Evolutionary conservation across 768 basidiomycete species (phyloP), one percentile per base, ranked within the genome.

Genomic region (Mycena floridula): DNA sequence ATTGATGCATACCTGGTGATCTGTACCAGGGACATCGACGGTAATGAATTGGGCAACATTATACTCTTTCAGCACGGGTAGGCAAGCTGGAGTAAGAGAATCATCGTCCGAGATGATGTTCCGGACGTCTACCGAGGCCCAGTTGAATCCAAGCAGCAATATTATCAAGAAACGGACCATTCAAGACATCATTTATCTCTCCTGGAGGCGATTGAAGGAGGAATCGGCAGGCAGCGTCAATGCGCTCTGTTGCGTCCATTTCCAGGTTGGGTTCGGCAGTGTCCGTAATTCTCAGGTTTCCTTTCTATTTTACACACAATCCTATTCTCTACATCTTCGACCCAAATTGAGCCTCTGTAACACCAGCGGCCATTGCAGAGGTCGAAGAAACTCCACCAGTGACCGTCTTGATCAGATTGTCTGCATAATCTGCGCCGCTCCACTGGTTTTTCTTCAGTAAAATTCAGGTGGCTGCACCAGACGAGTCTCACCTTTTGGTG

Each of bases 321-420:
- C 12, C 15, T 24, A 13, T 20, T 18, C 20, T 38, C 67, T 54
- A 79, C 50, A 79, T 55, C 55, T 71, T 79, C 25, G 66, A 39
- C 48, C 54, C 57, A 67, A 95, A 96, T 63, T 95, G 93, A 27
- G 82, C 65, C 68, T 96, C 93, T 0, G 93, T 96, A 24, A 95
- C 92, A 45, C 95, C 95, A 54, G 82, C 82, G 40, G 95, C 96
- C 95, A 98, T 98, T n/a, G 96, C 95, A n/a, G 94, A 79, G 8
- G 95, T 98, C 39, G 91, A 93, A 27, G 91, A 95, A 49, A 99
- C 79, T 47, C 96, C 96, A 21, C 96, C 96, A 26, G 96, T 99
- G 44, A 97, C 90, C 6, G 95, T 94, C 79, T 91, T 93, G 66
- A 96, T 77, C 43, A 95, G 64, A 51, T 79, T 83, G 63, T 96